These are phyloP conservation scores for Cytospora leucostoma DNA, from an alignment of 2,329 filamentous ascomycete species.

Conservation along the genomic window DNA sequence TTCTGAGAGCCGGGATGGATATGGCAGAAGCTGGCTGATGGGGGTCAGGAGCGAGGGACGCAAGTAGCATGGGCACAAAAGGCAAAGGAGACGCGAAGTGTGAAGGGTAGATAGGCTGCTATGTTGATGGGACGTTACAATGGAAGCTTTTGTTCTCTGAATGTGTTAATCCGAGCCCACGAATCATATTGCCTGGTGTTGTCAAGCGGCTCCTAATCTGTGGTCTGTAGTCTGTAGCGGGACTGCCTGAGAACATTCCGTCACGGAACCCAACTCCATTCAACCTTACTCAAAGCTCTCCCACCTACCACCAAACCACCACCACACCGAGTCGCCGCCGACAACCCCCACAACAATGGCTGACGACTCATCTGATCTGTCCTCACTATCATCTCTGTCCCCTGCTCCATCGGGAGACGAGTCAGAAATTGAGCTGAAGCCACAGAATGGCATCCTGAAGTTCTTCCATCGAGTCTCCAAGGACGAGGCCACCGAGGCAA, in stretches of 20 bases:
- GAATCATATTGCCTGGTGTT: constrained; percentile 22
- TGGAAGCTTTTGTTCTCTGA: constrained; percentile 8
- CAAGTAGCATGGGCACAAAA: not conserved
- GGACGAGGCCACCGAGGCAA: constrained; percentile 43
- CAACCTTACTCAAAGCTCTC: constrained; percentile 29
- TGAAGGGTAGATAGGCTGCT: constrained; percentile 2
- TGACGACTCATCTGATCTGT: constrained; percentile 65
- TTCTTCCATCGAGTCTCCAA: constrained; percentile 64
- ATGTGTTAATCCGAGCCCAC: constrained; percentile 20
- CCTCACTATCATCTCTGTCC: constrained; percentile 51
- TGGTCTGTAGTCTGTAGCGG: constrained; percentile 7
- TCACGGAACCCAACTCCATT: constrained; percentile 15
- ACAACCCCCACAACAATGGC: constrained; percentile 47
- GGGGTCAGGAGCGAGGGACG: constrained; percentile 5
- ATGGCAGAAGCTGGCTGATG: not conserved
- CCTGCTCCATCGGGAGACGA: constrained; percentile 55
- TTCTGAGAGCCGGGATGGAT: not conserved
- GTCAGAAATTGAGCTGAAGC: constrained; percentile 51
- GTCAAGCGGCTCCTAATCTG: constrained; percentile 19
- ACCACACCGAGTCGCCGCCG: constrained; percentile 20
- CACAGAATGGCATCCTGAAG: constrained; percentile 63
- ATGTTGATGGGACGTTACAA: constrained; percentile 10
- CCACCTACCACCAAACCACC: constrained; percentile 31
- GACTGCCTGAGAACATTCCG: constrained; percentile 18
- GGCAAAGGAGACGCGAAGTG: not conserved